phyloP scores from a whole-genome alignment of 169 alveolate genomes.

The Plasmodium knowlesi region DNA sequence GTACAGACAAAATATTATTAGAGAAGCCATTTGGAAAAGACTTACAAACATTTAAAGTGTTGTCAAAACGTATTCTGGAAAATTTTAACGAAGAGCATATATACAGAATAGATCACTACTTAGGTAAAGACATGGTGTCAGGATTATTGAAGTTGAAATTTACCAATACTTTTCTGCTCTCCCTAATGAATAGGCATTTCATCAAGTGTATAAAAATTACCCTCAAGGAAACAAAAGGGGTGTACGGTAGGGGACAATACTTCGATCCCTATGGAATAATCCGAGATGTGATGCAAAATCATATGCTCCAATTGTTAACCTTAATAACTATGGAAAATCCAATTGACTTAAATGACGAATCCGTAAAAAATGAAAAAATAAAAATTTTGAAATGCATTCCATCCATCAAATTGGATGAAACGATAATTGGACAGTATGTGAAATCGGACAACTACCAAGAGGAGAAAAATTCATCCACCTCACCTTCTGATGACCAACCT shows the following conservation, averaged over 20 bases:
- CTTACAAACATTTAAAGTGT: constrained; percentile 72
- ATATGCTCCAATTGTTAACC: constrained; percentile 80
- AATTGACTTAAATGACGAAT: constrained; percentile 77
- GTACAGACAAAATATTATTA: constrained; percentile 79
- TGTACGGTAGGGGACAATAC: constrained; percentile 82
- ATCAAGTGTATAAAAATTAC: constrained; percentile 79
- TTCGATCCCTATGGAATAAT: constrained; percentile 82
- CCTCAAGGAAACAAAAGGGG: constrained; percentile 76
- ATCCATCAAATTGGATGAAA: constrained; percentile 77
- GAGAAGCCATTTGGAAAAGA: constrained; percentile 85
- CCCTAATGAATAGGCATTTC: constrained; percentile 77
- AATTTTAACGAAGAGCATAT: constrained; percentile 75
- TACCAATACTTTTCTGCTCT: constrained; percentile 77
- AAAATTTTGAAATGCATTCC: constrained; percentile 80
- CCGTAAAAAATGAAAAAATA: constrained; percentile 80
- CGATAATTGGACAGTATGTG: constrained; percentile 81
- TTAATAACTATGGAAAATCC: constrained; percentile 83
- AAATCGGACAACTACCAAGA: constrained; percentile 74
- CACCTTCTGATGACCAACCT: not conserved
- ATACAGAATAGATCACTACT: constrained; percentile 83
- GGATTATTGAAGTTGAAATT: constrained; percentile 79
- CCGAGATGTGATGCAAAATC: constrained; percentile 85
- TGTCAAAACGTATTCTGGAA: constrained; percentile 75
- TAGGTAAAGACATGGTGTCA: constrained; percentile 84
- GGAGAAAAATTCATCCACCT: not conserved